A percentile compares a stretch with the other conserved stretches of the same genome.
Evolutionary conservation across 2,329 filamentous ascomycete species (phyloP).

Genomic region (Colletotrichum lini): DNA sequence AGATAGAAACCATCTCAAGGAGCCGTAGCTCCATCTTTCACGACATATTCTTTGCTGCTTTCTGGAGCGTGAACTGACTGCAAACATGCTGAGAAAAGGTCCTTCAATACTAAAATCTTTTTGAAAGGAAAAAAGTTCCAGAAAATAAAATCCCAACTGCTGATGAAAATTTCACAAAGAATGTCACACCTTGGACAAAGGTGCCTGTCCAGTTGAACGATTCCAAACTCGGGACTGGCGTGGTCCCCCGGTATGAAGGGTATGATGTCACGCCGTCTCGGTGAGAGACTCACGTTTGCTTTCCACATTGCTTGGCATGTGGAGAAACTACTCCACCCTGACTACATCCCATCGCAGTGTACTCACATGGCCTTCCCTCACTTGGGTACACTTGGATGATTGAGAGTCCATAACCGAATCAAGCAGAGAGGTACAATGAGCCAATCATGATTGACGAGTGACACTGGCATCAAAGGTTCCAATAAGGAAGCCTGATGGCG

Average conservation of each 20-base stretch:
- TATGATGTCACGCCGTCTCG: slow-evolving; percentile 26
- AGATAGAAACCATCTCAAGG: slow-evolving; percentile 21
- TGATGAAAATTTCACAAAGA: too few species aligned
- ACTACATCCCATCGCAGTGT: neutral
- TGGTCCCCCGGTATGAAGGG: slow-evolving; percentile 17
- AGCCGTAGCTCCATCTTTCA: slow-evolving; percentile 8
- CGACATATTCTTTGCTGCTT: neutral
- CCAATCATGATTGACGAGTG: neutral
- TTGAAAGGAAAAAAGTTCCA: too few species aligned
- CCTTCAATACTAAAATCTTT: too few species aligned
- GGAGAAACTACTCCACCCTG: neutral
- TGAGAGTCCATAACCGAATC: too few species aligned
- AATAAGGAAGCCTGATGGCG: slow-evolving; percentile 20
- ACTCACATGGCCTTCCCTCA: neutral
- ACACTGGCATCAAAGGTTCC: neutral
- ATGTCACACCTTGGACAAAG: neutral
- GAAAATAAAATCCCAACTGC: too few species aligned
- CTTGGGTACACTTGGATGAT: neutral
- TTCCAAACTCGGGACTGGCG: too few species aligned
- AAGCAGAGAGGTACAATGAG: neutral
- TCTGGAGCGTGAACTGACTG: neutral
- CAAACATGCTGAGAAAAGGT: too few species aligned
- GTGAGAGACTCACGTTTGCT: neutral
- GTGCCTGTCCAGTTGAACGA: neutral
- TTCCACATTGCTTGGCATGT: neutral